phyloP scores from a whole-genome alignment of 306 rosid genomes.

The Corylus americana region DNA sequence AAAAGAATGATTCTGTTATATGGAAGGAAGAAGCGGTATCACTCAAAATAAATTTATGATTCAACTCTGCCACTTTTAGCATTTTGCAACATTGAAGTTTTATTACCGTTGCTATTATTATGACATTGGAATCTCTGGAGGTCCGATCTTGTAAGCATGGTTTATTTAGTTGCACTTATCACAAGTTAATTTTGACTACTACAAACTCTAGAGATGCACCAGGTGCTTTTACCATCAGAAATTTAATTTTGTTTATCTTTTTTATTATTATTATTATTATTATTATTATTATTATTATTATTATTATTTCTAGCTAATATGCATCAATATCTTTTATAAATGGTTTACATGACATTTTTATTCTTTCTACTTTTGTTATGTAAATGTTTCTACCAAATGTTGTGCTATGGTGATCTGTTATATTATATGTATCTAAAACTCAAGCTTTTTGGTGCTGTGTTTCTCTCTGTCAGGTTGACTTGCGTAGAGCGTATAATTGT shows the following conservation, averaged over 20 bases:
- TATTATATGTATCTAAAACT: background rate
- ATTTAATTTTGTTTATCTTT: background rate
- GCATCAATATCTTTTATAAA: background rate
- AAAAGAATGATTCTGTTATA: background rate
- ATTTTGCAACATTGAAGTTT: background rate
- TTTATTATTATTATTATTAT: no score
- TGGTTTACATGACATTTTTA: background rate
- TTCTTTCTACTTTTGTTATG: background rate
- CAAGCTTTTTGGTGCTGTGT: slow-evolving; percentile 6
- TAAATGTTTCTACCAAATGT: background rate
- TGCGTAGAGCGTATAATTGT: slow-evolving; percentile 65
- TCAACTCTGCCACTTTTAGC: background rate
- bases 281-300: background rate
- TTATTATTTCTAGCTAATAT: background rate
- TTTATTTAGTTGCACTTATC: background rate
- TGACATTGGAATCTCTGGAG: background rate
- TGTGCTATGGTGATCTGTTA: background rate
- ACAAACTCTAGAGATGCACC: background rate
- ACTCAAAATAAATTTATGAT: background rate
- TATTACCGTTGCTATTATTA: background rate
- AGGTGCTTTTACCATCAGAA: background rate
- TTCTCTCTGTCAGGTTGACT: slow-evolving; percentile 48
- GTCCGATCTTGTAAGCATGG: background rate
- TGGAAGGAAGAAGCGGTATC: background rate
- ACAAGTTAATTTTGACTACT: background rate